phyloP scores from a whole-genome alignment of 2,329 filamentous ascomycete species.

The Paraphoma chrysanthemicola region DNA sequence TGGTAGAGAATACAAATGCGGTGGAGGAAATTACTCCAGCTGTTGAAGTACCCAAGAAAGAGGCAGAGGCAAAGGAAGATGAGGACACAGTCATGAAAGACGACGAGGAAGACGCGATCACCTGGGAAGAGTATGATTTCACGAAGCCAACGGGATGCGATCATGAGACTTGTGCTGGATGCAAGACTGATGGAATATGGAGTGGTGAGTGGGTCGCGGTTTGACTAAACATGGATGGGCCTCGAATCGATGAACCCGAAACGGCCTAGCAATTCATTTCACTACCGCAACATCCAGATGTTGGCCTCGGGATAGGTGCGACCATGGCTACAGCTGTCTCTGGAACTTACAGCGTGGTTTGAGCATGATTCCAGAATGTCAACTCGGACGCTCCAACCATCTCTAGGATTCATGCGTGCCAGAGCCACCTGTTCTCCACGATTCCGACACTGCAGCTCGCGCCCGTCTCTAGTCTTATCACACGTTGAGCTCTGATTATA shows the following conservation, averaged over 20 bases:
- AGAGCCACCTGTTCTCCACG: no score
- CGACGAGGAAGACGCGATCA: slow-evolving; percentile 32
- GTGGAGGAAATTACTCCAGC: background rate
- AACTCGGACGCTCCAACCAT: no score
- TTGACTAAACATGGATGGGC: background rate
- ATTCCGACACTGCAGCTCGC: no score
- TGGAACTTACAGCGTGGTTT: no score
- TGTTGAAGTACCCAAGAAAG: slow-evolving; percentile 1
- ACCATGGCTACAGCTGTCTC: no score
- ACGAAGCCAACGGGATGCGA: slow-evolving; percentile 59
- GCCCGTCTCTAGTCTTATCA: no score
- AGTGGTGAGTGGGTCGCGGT: slow-evolving; percentile 17
- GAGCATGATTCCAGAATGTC: no score
- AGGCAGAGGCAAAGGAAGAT: slow-evolving; percentile 19
- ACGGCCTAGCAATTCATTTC: no score
- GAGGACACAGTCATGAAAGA: slow-evolving; percentile 41
- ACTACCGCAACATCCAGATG: no score
- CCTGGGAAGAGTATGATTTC: slow-evolving; percentile 60
- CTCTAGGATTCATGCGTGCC: no score
- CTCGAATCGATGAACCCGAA: background rate
- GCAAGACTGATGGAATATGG: slow-evolving; percentile 33
- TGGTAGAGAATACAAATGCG: slow-evolving; percentile 21
- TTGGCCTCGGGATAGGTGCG: no score
- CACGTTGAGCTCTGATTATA: no score
- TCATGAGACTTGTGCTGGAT: slow-evolving; percentile 30